Base-by-base conservation (phyloP, 176 grass and related monocot species). In the Tillandsia leiboldiana region DNA sequence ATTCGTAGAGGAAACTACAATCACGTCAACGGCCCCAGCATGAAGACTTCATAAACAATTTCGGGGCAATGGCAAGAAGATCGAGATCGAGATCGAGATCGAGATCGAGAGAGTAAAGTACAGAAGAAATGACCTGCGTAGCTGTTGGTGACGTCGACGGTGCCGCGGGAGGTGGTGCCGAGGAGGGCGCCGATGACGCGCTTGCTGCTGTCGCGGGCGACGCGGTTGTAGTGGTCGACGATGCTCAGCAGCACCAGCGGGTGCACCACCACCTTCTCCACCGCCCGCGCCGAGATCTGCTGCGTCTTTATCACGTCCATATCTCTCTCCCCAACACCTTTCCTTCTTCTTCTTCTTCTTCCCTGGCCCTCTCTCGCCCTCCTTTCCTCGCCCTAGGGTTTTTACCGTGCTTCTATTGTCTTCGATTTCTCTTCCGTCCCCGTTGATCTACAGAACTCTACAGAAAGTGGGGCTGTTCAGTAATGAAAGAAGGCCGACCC, bases 141-240 rank as follows among this genome's bases (percentile, higher is more conserved):
- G 81, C 86, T 90, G 82, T 97, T 97, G 86, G 84, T 87, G 79
- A 97, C 89, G 29, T 97, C 94, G 53, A 92, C 94, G 53, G 70
- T 66, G 17, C 94, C 89, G 27, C 87, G 90, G 82, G 74, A 79
- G 12, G 90, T 80, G 49, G 82, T 84, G 64, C 94, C 89, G 26
- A 97, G 89, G 48, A 97, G 94, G 27, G 92, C 86, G n/a, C 94
- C 94, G 61, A 97, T 78, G 74, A 92, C 94, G 77, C 94, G 81
- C 89, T 97, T 97, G 28, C 82, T 67, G 53, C 86, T 87, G 71
- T 92, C 94, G 53, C 89, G 89, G 58, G 94, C 94, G 79, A 97
- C 94, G 49, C 94, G 83, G 73, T 97, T 97, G 86, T 97, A 97
- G 86, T 97, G 83, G 84, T 97, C 94, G 42, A 97, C 89, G 83